Evolutionary conservation across 1,284 basidiomycete species (phyloP).

Genomic region (Xanthoconium separans): DNA sequence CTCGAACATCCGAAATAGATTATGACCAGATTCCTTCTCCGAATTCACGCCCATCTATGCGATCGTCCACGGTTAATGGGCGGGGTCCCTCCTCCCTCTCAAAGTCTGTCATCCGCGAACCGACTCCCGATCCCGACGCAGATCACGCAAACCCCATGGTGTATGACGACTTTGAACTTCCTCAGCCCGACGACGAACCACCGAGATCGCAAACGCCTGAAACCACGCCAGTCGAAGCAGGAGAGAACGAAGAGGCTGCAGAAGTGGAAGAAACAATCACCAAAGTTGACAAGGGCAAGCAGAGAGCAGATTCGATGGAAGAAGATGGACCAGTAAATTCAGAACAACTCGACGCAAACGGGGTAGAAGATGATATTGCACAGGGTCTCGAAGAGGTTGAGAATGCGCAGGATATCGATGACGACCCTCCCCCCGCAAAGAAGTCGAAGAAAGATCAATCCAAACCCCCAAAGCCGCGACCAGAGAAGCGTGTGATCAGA

Average conservation of each 20-base stretch:
- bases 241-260: constrained; percentile 36
- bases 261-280: constrained; percentile 35
- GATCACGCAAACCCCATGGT: constrained; percentile 19
- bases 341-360: constrained; percentile 34
- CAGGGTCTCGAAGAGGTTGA: constrained; percentile 47
- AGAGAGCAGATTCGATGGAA: constrained; percentile 30
- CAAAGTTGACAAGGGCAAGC: constrained; percentile 38
- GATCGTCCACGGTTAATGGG: constrained; percentile 38
- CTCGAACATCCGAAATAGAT: constrained; percentile 55
- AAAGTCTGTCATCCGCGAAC: constrained; percentile 32
- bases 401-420: constrained; percentile 39
- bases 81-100: constrained; percentile 50
- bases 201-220: constrained; percentile 36
- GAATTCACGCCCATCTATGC: constrained; percentile 39
- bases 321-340: constrained; percentile 27
- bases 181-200: constrained; percentile 31
- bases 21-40: constrained; percentile 72
- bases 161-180: constrained; percentile 36
- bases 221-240: constrained; percentile 47
- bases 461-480: constrained; percentile 36
- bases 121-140: constrained; percentile 30
- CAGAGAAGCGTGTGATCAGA: constrained; percentile 21
- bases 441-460: constrained; percentile 34
- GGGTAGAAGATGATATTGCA: constrained; percentile 56
- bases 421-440: constrained; percentile 32